A percentile compares a stretch with the other conserved stretches of the same genome.
phyloP scores from a whole-genome alignment of 805 yeast species.

The Scheffersomyces ergatensis region DNA sequence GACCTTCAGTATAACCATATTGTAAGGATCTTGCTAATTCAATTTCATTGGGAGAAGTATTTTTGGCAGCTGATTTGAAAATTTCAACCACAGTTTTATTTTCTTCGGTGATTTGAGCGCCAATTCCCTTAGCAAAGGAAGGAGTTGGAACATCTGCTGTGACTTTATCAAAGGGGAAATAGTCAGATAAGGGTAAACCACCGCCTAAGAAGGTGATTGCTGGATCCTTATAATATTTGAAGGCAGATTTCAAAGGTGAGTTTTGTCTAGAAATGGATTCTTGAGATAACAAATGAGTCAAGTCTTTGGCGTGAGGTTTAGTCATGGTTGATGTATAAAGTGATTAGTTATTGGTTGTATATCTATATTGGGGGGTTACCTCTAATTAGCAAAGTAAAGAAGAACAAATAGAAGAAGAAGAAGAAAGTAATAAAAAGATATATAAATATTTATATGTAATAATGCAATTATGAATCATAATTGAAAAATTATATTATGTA shows the following conservation, averaged over 20 bases:
- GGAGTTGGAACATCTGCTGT: constrained; percentile 71
- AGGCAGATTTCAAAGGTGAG: constrained; percentile 82
- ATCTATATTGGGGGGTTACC: too few relatives aligned
- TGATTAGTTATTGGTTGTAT: too few relatives aligned
- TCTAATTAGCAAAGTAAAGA: too few relatives aligned
- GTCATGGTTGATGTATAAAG: constrained; percentile 13
- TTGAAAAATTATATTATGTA: too few relatives aligned
- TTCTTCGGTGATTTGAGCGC: constrained; percentile 49
- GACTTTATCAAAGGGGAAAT: constrained; percentile 87
- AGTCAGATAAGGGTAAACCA: constrained; percentile 87
- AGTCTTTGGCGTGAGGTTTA: constrained; percentile 56
- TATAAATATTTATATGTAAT: too few relatives aligned
- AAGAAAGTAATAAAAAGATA: too few relatives aligned
- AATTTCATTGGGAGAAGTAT: constrained; percentile 41
- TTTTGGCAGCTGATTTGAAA: constrained; percentile 22
- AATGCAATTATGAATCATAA: too few relatives aligned
- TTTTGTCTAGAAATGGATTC: constrained; percentile 76
- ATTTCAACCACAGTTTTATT: constrained; percentile 43
- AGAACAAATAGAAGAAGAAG: too few relatives aligned
- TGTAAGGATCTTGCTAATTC: constrained; percentile 86
- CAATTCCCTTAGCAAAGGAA: constrained; percentile 78
- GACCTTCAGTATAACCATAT: constrained; percentile 86
- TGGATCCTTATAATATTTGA: constrained; percentile 72
- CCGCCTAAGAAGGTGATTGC: constrained; percentile 89
- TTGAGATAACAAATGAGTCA: constrained; percentile 68